Evolutionary conservation across 2,329 filamentous ascomycete species (phyloP).

Genomic region (Aspergillus piperis): DNA sequence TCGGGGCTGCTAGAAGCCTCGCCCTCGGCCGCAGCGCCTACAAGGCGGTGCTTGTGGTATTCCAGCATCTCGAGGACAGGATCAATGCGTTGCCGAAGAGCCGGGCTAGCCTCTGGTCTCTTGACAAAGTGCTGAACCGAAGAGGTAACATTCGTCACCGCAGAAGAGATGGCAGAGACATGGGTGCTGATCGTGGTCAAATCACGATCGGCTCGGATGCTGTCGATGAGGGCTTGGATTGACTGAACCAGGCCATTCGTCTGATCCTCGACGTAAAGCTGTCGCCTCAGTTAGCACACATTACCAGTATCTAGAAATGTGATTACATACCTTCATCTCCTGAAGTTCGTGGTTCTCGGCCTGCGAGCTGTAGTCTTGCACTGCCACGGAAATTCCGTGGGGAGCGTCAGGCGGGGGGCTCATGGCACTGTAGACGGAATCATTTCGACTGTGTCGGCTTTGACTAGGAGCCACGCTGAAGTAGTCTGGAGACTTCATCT

Average conservation of each 20-base stretch:
- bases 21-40: conserved; percentile 64
- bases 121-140: conserved; percentile 62
- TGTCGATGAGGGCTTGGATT: conserved; percentile 77
- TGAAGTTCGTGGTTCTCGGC: conserved; percentile 54
- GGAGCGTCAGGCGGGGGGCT: conserved; percentile 59
- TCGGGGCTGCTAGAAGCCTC: conserved; percentile 59
- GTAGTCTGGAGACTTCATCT: conserved; percentile 68
- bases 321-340: conserved; percentile 58
- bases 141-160: conserved; percentile 69
- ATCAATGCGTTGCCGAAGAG: conserved; percentile 50
- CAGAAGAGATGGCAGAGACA: conserved; percentile 68
- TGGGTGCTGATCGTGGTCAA: conserved; percentile 68
- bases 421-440: conserved; percentile 73
- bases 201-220: conserved; percentile 65
- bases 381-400: conserved; percentile 36
- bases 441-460: conserved; percentile 61
- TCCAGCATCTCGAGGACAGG: conserved; percentile 53
- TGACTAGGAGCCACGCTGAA: conserved; percentile 60
- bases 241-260: conserved; percentile 75
- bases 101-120: conserved; percentile 49
- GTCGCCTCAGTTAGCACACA: conserved; percentile 19
- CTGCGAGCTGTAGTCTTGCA: conserved; percentile 45
- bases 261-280: conserved; percentile 81
- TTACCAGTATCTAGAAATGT: conserved; percentile 7
- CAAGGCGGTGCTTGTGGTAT: conserved; percentile 64